Percentiles rank a stretch among this genome's conserved stretches.
These are phyloP conservation scores for Galerina marginata DNA, from an alignment of 768 basidiomycete species.

Conservation along the genomic window DNA sequence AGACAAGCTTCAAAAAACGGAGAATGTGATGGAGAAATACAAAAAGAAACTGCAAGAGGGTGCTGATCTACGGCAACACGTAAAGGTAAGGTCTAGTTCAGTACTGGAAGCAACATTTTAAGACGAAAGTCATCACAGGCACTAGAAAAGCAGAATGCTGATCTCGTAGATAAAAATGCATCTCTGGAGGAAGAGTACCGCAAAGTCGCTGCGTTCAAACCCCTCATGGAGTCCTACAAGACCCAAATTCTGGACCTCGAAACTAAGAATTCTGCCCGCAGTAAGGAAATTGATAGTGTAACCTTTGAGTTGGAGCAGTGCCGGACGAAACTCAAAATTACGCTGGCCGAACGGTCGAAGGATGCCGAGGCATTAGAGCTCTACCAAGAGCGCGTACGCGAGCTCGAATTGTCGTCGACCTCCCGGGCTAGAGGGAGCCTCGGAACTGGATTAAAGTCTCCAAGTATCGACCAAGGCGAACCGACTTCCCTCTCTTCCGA, in stretches of 20 bases:
- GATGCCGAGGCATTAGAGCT: slow-evolving; percentile 87
- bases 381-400: slow-evolving; percentile 89
- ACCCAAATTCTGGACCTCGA: slow-evolving; percentile 85
- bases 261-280: slow-evolving; percentile 63
- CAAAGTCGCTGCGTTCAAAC: slow-evolving; percentile 85
- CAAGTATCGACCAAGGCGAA: slow-evolving; percentile 19
- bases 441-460: slow-evolving; percentile 23
- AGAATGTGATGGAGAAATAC: slow-evolving; percentile 98
- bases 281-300: slow-evolving; percentile 74
- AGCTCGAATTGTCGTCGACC: slow-evolving; percentile 77
- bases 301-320: slow-evolving; percentile 81
- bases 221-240: slow-evolving; percentile 92
- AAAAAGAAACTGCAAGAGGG: slow-evolving; percentile 98
- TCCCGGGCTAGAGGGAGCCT: slow-evolving; percentile 41
- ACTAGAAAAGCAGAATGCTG: slow-evolving; percentile 91
- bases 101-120: neutral
- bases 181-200: slow-evolving; percentile 91
- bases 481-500: slow-evolving; percentile 28
- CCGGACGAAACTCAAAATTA: slow-evolving; percentile 69
- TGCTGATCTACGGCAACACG: slow-evolving; percentile 84
- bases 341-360: slow-evolving; percentile 70
- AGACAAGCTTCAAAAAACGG: slow-evolving; percentile 90
- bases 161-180: slow-evolving; percentile 89
- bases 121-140: slow-evolving; percentile 49
- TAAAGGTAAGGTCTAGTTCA: slow-evolving; percentile 61